These are phyloP conservation scores for Achaetomium macrosporum DNA, from an alignment of 2,329 filamentous ascomycete genomes.

Conservation along the genomic window DNA sequence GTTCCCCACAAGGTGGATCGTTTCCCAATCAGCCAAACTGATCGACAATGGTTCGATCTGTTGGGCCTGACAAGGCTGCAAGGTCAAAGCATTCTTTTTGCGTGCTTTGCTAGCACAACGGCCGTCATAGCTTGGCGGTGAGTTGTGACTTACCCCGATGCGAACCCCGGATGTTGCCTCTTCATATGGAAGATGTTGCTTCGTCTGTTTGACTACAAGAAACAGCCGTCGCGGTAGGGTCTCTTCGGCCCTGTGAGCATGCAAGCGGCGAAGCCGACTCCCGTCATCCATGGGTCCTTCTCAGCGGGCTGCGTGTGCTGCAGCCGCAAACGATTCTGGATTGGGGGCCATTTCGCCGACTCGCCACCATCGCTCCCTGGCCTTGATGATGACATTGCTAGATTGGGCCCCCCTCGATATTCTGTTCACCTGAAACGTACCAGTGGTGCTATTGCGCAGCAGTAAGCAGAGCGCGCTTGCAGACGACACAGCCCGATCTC, in stretches of 20 bases:
- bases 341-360: neutral
- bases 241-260: conserved; percentile 1
- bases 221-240: neutral
- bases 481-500: neutral
- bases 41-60: neutral
- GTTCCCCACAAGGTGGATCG: neutral
- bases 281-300: neutral
- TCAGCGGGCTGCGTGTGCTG: neutral
- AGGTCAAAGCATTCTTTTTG: neutral
- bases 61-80: conserved; percentile 10
- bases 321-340: neutral
- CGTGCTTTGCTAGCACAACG: too few relatives aligned
- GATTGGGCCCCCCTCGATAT: too few relatives aligned
- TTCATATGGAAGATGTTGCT: neutral
- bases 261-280: conserved; percentile 1
- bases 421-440: neutral
- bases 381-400: too few relatives aligned
- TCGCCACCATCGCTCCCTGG: neutral
- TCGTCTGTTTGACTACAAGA: neutral
- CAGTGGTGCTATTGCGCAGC: neutral
- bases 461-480: neutral
- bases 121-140: too few relatives aligned
- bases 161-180: too few relatives aligned
- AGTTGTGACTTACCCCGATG: too few relatives aligned
- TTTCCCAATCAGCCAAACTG: neutral